These are phyloP conservation scores for Solanum tarapatanum DNA, from an alignment of 257 asterid genomes.

Conservation along the genomic window DNA sequence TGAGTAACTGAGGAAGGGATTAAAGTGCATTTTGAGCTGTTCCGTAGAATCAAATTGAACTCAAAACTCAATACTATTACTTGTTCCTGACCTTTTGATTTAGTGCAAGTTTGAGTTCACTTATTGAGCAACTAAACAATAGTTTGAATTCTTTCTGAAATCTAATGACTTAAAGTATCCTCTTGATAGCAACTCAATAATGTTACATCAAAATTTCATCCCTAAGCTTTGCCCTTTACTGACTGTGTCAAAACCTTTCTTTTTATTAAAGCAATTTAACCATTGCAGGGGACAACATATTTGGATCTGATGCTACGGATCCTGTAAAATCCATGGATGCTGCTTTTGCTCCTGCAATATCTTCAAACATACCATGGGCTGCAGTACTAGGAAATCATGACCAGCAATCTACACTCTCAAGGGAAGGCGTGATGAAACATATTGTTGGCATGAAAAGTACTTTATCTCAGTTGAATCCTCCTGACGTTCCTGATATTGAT, in stretches of 20 bases:
- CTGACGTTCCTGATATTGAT: conserved; percentile 38
- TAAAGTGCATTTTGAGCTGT: background rate
- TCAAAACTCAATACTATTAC: background rate
- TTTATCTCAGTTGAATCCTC: conserved; percentile 61
- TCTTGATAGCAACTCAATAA: background rate
- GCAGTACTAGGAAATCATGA: conserved; percentile 95
- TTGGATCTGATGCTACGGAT: conserved; percentile 59
- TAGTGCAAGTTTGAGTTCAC: background rate
- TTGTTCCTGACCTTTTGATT: background rate
- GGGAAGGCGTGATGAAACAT: conserved; percentile 74
- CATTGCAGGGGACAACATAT: conserved; percentile 79
- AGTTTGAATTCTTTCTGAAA: background rate
- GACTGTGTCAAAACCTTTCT: background rate
- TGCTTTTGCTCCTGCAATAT: conserved; percentile 76
- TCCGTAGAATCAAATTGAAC: background rate
- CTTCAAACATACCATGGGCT: conserved; percentile 76
- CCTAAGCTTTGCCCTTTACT: background rate
- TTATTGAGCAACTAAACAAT: background rate
- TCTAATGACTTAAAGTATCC: background rate
- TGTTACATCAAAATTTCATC: background rate
- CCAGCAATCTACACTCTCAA: conserved; percentile 66
- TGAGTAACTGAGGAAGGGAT: background rate
- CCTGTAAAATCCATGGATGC: conserved; percentile 64
- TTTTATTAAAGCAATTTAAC: background rate
- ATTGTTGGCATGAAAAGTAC: conserved; percentile 67